A percentile compares a stretch with the other conserved stretches of the same genome.
phyloP scores from a whole-genome alignment of 805 yeast species.

The Yueomyces sinensis region DNA sequence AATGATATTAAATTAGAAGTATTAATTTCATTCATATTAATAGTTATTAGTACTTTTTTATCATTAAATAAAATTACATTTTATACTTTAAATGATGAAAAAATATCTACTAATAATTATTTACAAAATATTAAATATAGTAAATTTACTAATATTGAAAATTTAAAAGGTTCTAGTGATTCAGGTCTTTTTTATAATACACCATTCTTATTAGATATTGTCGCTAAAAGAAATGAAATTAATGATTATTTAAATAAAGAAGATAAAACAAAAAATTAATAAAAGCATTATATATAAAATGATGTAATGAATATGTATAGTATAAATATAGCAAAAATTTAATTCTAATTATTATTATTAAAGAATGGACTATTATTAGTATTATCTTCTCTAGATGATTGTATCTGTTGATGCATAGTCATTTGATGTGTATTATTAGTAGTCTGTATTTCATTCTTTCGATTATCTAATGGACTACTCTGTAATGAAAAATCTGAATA shows the following conservation, averaged over 20 bases:
- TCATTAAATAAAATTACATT: constrained; percentile 15
- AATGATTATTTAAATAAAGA: not conserved
- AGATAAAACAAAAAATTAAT: too few species aligned
- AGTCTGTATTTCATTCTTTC: too few species aligned
- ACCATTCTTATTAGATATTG: constrained; percentile 18
- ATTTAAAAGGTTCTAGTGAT: constrained; percentile 17
- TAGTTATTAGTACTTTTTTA: constrained; percentile 12
- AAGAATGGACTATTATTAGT: too few species aligned
- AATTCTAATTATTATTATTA: too few species aligned
- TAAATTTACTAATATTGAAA: constrained; percentile 19
- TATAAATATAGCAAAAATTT: too few species aligned
- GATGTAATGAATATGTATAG: too few species aligned
- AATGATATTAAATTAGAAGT: constrained; percentile 20
- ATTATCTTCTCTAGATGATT: too few species aligned
- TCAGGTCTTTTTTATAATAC: constrained; percentile 18
- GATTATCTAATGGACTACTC: constrained; percentile 8
- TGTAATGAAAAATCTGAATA: constrained; percentile 4
- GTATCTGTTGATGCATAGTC: too few species aligned
- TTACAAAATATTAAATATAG: constrained; percentile 18
- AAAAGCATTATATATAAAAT: too few species aligned
- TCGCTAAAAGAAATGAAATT: constrained; percentile 11
- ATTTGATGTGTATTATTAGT: too few species aligned
- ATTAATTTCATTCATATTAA: constrained; percentile 11
- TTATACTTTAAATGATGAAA: constrained; percentile 11
- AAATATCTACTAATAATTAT: constrained; percentile 11